Evolutionary conservation across 2,329 filamentous ascomycete species (phyloP).

Genomic region (Colletotrichum theobromicola): DNA sequence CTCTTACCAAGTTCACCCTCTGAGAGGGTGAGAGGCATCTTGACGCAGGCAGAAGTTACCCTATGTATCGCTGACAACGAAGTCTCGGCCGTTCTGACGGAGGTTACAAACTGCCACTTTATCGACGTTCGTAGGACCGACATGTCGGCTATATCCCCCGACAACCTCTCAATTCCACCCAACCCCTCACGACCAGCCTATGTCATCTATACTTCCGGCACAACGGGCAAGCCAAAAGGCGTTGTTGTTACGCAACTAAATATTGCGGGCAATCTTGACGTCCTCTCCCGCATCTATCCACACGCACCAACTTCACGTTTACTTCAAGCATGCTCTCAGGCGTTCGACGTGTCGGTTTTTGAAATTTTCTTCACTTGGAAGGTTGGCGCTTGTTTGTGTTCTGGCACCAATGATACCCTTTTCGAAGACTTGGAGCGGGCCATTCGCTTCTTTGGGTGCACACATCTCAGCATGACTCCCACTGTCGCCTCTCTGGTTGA

Average conservation of each 20-base stretch:
- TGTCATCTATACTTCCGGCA: constrained; percentile 84
- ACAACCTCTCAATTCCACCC: constrained; percentile 42
- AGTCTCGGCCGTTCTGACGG: constrained; percentile 22
- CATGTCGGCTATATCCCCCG: constrained; percentile 31
- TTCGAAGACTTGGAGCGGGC: constrained; percentile 74
- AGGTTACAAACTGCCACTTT: constrained; percentile 23
- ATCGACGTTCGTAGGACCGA: constrained; percentile 38
- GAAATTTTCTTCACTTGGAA: constrained; percentile 89
- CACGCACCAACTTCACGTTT: constrained; percentile 58
- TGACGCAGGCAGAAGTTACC: constrained; percentile 61
- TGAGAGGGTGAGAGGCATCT: constrained; percentile 64
- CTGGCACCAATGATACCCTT: constrained; percentile 74
- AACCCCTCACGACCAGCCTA: constrained; percentile 68
- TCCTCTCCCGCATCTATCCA: constrained; percentile 72
- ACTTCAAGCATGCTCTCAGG: constrained; percentile 82
- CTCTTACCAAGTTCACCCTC: constrained; percentile 74
- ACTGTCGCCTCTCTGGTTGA: constrained; percentile 81
- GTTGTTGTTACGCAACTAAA: constrained; percentile 80
- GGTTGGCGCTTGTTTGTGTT: constrained; percentile 78
- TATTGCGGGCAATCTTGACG: constrained; percentile 75
- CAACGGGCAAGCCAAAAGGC: constrained; percentile 80
- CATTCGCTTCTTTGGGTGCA: constrained; percentile 69
- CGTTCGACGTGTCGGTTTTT: constrained; percentile 88
- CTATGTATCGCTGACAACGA: constrained; percentile 47
- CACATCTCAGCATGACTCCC: constrained; percentile 85